A percentile compares a stretch with the other conserved stretches of the same genome.
phyloP scores from a whole-genome alignment of 2,329 filamentous ascomycete genomes.

The Stemphylium vesicarium region DNA sequence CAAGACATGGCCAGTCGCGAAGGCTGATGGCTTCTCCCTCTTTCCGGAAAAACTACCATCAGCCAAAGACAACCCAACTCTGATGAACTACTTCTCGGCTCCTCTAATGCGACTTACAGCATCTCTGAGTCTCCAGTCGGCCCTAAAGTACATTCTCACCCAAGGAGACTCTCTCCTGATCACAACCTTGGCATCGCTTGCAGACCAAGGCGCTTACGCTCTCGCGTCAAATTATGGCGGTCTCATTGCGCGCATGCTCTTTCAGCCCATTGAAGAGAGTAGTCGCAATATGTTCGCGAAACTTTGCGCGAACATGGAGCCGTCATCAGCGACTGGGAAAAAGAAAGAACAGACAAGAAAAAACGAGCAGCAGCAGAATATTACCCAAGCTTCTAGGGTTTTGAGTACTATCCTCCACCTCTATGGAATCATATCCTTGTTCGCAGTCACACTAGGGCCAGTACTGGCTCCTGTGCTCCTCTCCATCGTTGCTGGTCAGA shows the following conservation, averaged over 20 bases:
- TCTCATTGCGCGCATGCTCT: constrained; percentile 83
- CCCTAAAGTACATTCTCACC: constrained; percentile 91
- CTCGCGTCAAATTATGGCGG: constrained; percentile 93
- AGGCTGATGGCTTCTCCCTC: constrained; percentile 71
- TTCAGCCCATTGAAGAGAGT: constrained; percentile 95
- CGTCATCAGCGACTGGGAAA: constrained; percentile 17
- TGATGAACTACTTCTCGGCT: constrained; percentile 63
- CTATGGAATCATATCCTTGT: constrained; percentile 76
- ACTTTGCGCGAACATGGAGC: constrained; percentile 61
- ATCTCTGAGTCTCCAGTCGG: constrained; percentile 86
- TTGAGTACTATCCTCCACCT: constrained; percentile 70
- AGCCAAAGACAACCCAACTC: constrained; percentile 33
- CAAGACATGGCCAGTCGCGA: constrained; percentile 65
- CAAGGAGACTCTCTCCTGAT: constrained; percentile 94
- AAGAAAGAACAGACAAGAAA: constrained; percentile 5
- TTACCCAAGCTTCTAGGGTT: constrained; percentile 55
- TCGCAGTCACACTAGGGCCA: constrained; percentile 75
- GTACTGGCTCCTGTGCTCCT: constrained; percentile 76
- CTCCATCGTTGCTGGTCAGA: constrained; percentile 74
- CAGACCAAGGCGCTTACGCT: constrained; percentile 88
- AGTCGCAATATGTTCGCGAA: constrained; percentile 89
- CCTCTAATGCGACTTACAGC: constrained; percentile 74
- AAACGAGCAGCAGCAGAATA: constrained; percentile 27
- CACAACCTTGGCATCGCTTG: constrained; percentile 74
- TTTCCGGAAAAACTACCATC: constrained; percentile 55